A percentile compares a stretch with the other conserved stretches of the same genome.
Evolutionary conservation across 2,329 filamentous ascomycete species (phyloP).

Genomic region (Epichloe hybrida): DNA sequence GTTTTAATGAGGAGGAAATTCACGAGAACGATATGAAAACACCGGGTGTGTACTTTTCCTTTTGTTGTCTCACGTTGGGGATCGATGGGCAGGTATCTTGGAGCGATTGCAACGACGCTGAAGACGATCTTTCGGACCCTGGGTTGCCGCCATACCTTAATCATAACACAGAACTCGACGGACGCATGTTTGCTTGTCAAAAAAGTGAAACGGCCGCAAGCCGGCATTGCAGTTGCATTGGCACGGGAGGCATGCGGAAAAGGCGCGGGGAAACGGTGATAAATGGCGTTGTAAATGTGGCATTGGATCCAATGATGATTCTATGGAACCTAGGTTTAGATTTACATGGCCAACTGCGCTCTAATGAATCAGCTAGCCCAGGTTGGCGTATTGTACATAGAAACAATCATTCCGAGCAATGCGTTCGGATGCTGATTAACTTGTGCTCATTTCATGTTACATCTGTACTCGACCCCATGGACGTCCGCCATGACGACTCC

Average conservation of each 20-base stretch:
- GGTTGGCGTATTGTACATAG: neutral
- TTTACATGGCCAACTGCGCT: neutral
- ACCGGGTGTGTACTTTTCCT: neutral
- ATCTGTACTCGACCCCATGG: neutral
- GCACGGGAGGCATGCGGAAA: neutral
- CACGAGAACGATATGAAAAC: conserved; percentile 1
- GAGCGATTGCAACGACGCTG: no score
- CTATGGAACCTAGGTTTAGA: neutral
- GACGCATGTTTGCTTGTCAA: neutral
- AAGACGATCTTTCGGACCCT: no score
- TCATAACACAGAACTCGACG: no score
- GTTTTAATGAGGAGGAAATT: conserved; percentile 4
- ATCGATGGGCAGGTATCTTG: no score
- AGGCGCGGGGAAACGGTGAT: neutral
- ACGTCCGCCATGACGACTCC: neutral
- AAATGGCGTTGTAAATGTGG: neutral
- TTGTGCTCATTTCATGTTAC: no score
- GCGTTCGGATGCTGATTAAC: no score
- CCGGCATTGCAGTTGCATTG: neutral
- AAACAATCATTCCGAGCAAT: no score
- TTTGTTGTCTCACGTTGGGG: no score
- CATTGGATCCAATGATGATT: neutral
- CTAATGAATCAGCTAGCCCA: neutral
- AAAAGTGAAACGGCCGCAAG: neutral
- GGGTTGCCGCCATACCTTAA: no score